A percentile compares a stretch with the other conserved stretches of the same genome.
phyloP scores from a whole-genome alignment of 2,329 filamentous ascomycete genomes.

The Colletotrichum sp. region DNA sequence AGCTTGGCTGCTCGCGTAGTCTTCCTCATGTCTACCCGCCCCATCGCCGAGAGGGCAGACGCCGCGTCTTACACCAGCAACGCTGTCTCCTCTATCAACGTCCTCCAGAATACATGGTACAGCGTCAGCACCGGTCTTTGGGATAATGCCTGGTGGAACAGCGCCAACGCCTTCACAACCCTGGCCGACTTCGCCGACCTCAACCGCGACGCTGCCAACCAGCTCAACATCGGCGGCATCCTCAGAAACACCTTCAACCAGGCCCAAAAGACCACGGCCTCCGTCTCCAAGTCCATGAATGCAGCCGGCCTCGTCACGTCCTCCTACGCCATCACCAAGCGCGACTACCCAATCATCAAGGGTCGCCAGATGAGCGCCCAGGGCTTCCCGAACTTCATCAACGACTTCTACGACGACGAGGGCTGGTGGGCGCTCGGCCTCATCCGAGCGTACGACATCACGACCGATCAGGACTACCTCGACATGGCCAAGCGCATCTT shows the following conservation, averaged over 20 bases:
- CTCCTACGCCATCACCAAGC: slow-evolving; percentile 36
- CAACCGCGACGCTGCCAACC: slow-evolving; percentile 35
- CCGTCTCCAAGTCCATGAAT: slow-evolving; percentile 42
- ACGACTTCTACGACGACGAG: slow-evolving; percentile 64
- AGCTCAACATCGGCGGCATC: slow-evolving; percentile 42
- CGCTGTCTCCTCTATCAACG: slow-evolving; percentile 37
- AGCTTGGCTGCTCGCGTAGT: slow-evolving; percentile 20
- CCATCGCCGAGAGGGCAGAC: slow-evolving; percentile 14
- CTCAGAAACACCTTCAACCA: slow-evolving; percentile 51
- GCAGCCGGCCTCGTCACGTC: slow-evolving; percentile 41
- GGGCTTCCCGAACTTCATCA: slow-evolving; percentile 48
- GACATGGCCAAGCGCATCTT: slow-evolving; percentile 58
- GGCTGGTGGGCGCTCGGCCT: slow-evolving; percentile 69
- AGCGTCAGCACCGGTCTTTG: slow-evolving; percentile 65
- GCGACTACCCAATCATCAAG: slow-evolving; percentile 31
- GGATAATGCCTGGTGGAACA: slow-evolving; percentile 76
- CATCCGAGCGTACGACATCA: slow-evolving; percentile 62
- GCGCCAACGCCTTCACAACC: slow-evolving; percentile 69
- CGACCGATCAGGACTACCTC: slow-evolving; percentile 56
- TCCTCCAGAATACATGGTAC: slow-evolving; percentile 66
- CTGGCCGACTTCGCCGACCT: slow-evolving; percentile 59
- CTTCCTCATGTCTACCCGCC: slow-evolving; percentile 21
- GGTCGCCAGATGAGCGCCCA: slow-evolving; percentile 23
- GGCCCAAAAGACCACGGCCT: slow-evolving; percentile 45
- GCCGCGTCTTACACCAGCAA: slow-evolving; percentile 34